Evolutionary conservation across 2,329 filamentous ascomycete species (phyloP), one percentile per base, ranked within the genome.

Genomic region (Epicoccum sorghinum): DNA sequence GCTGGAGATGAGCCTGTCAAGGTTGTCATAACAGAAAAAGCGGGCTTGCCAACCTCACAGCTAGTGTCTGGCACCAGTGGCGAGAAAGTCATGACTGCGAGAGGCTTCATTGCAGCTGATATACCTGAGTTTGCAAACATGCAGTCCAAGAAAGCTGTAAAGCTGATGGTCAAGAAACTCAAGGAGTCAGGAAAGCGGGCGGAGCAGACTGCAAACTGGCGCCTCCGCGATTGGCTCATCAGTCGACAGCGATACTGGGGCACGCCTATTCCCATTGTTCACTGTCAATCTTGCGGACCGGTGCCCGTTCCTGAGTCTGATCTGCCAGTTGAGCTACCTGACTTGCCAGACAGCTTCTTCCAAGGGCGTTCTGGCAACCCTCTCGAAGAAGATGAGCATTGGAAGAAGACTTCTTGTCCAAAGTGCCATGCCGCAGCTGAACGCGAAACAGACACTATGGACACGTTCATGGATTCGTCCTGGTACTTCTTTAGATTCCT

Each of bases 191-290:
- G 83, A 4, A 75, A 79, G 1, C 77, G 86, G n/a, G 90, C 86
- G 8, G 80, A 85, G 52, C 72, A 78, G n/a, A 79, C 84, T 7
- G 86, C 90, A 55, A 89, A 85, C 57, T 96, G 91, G 90, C 86
- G 89, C 46, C 80, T 96, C 24, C 82, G 91, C 55, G 92, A 96
- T 75, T 96, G 92, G 92, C 79, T 96, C 51, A 89, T 96, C 65
- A 96, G 91, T 71, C 86, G 92, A n/a, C 92, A 96, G 74, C 82
- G 92, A 60, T 96, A 96, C 71, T 96, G 92, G 92, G 92, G 92
- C 12, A 85, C 91, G 0, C 92, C 92, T 0, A 96, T 96, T 47
- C 92, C 92, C 14, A 92, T 96, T 47, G 81, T 96, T 32, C 91
- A 96, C 75, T 96, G 92, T 69, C 72, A 77, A 14, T 81, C 81